A percentile compares a stretch with the other conserved stretches of the same genome.
These are phyloP conservation scores for Diaporthe citriasiana DNA, from an alignment of 2,329 filamentous ascomycete species.

Conservation along the genomic window DNA sequence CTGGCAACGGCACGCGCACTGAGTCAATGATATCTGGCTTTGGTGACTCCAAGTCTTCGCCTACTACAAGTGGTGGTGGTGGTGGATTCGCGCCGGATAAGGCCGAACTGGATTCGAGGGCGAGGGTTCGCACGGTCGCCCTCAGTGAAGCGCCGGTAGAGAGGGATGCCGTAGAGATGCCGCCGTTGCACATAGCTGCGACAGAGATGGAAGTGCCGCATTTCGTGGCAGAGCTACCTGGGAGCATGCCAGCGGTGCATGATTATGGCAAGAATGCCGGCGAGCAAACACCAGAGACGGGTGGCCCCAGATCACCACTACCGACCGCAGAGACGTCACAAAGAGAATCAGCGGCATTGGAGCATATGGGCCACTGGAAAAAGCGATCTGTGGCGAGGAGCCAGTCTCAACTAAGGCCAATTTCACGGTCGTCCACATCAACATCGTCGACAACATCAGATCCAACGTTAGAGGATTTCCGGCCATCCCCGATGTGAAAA, in stretches of 20 bases:
- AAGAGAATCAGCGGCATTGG: conserved; percentile 11
- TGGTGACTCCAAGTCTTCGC: conserved; percentile 5
- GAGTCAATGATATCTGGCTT: conserved; percentile 12
- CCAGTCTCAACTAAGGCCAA: neutral
- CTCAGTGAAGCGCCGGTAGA: conserved; percentile 8
- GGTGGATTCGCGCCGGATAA: conserved; percentile 5
- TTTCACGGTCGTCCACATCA: neutral
- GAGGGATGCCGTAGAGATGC: conserved; percentile 7
- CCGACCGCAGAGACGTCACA: conserved; percentile 24
- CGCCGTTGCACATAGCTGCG: conserved; percentile 1
- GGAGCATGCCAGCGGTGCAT: conserved; percentile 23
- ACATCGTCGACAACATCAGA: neutral
- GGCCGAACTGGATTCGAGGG: conserved; percentile 27
- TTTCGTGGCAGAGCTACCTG: conserved; percentile 28
- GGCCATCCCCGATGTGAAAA: neutral
- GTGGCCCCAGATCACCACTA: neutral
- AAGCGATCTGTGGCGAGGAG: conserved; percentile 3
- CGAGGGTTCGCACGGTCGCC: conserved; percentile 2
- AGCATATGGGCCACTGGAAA: conserved; percentile 4
- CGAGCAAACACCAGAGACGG: neutral
- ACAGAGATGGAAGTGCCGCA: conserved; percentile 26
- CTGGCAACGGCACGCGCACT: neutral
- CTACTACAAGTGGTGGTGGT: neutral
- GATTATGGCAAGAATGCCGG: neutral
- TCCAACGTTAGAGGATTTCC: neutral